Evolutionary conservation across 805 yeast genomes (phyloP).

Genomic region (Yamadazyma ubonensis): DNA sequence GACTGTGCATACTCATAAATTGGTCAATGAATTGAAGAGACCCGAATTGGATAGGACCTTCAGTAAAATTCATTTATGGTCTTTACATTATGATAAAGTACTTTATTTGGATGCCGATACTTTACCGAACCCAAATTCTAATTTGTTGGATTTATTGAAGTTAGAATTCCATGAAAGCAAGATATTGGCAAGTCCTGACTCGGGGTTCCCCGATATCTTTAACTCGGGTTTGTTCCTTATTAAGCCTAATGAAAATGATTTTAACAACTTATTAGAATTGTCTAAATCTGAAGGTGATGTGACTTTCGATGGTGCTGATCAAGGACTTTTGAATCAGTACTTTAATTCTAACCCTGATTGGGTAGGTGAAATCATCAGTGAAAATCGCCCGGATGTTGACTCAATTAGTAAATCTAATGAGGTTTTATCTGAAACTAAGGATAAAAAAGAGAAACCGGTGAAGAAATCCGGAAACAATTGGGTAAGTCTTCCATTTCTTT

Average conservation of each 20-base stretch:
- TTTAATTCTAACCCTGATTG: slow-evolving; percentile 49
- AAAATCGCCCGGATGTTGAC: background rate
- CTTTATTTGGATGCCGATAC: slow-evolving; percentile 69
- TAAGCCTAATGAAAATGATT: slow-evolving; percentile 49
- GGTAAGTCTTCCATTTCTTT: slow-evolving; percentile 74
- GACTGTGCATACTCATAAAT: slow-evolving; percentile 21
- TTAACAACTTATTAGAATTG: slow-evolving; percentile 36
- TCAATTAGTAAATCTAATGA: background rate
- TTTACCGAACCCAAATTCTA: slow-evolving; percentile 33
- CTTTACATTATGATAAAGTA: slow-evolving; percentile 44
- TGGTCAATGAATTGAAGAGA: slow-evolving; percentile 40
- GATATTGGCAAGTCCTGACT: slow-evolving; percentile 66
- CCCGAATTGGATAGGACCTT: slow-evolving; percentile 54
- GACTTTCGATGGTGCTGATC: slow-evolving; percentile 87
- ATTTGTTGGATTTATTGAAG: slow-evolving; percentile 30
- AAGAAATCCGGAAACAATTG: slow-evolving; percentile 41
- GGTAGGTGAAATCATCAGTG: slow-evolving; percentile 21
- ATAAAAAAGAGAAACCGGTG: background rate
- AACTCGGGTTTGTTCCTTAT: slow-evolving; percentile 74
- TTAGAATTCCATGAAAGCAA: slow-evolving; percentile 22
- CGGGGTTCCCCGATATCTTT: slow-evolving; percentile 92
- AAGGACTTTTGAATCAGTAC: slow-evolving; percentile 80
- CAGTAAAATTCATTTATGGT: slow-evolving; percentile 60
- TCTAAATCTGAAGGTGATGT: slow-evolving; percentile 19
- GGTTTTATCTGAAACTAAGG: too few relatives aligned